Base-by-base conservation (phyloP, 2,329 filamentous ascomycete genomes). In the Taxawa tesnikishii region DNA sequence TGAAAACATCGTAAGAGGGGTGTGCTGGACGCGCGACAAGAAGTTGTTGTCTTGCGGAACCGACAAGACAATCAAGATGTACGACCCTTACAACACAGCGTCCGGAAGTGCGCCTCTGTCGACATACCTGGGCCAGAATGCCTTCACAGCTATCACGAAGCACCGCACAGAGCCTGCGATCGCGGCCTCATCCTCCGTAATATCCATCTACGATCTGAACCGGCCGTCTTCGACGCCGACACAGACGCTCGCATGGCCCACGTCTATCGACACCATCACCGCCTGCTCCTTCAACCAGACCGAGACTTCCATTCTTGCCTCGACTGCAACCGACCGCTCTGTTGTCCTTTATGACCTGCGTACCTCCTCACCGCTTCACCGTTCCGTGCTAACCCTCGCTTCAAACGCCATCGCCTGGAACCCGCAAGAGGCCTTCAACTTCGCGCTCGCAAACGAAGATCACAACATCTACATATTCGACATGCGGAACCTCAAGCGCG, bases 401-500 rank as follows among this genome's bases (percentile, higher is more conserved):
- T 80, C 75, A 37, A 94, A 94, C 60, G 72, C 77, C 29, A 69
- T 94, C 32, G 70, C 80, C 26, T 98, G 88, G 84, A 94, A 94
- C 45, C 90, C 90, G 0, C 90, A 94, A 79, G 87, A 94, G 56
- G 82, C 85, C 6, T 93, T 93, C 67, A 94, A 96, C 60, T 79
- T 96, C 50, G 88, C 85, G 11, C 76, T 87, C 17, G 90, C 83
- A 9, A 92, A 82, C 45, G 90, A 98, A 63, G 90, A 96, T 50
- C 88, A 94, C 62, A 92, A 93, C 55, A 70, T 81, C 43, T 83
- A 85, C 50, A 71, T 94, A 38, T 98, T 98, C 50, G 90, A 98
- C 56, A 92, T 92, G 73, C 74, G 90, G 45, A 88, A 84, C 52
- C 79, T 94, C 55, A 76, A 83, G 44, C 77, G 84, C 40, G 83